Conservation (phyloP, 441 rosid species). For the Adansonia madagascariensis region DNA sequence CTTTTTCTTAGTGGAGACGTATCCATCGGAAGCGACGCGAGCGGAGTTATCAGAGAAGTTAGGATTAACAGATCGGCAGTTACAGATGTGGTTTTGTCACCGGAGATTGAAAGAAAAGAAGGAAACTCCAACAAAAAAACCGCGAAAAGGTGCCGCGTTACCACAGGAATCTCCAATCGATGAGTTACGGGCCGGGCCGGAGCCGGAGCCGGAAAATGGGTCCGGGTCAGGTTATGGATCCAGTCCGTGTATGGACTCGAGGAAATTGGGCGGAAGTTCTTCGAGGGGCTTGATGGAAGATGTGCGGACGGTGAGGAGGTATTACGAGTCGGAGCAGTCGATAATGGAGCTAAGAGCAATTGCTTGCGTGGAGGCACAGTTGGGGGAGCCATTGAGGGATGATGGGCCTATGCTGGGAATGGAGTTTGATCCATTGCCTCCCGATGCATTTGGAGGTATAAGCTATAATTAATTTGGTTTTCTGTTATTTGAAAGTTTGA, state of each 20-base stretch:
- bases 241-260: slow-evolving; percentile 59
- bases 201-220: slow-evolving; percentile 60
- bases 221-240: slow-evolving; percentile 69
- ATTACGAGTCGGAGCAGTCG: slow-evolving; percentile 65
- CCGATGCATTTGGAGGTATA: slow-evolving; percentile 94
- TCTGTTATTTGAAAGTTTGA: slow-evolving; percentile 22
- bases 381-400: slow-evolving; percentile 92
- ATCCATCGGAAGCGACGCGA: slow-evolving; percentile 84
- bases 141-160: slow-evolving; percentile 41
- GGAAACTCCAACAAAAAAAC: slow-evolving; percentile 54
- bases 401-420: slow-evolving; percentile 96
- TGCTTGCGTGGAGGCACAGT: slow-evolving; percentile 89
- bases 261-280: slow-evolving; percentile 45
- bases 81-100: slow-evolving; percentile 99
- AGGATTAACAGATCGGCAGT: slow-evolving; percentile 90
- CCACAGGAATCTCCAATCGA: slow-evolving; percentile 51
- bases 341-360: slow-evolving; percentile 79
- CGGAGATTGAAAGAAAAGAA: slow-evolving; percentile 92
- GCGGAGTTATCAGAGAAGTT: slow-evolving; percentile 79
- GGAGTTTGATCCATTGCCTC: slow-evolving; percentile 98
- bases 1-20: slow-evolving; percentile 67
- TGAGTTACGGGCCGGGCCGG: slow-evolving; percentile 47
- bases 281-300: slow-evolving; percentile 55
- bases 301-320: slow-evolving; percentile 46
- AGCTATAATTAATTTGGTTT: slow-evolving; percentile 31